phyloP scores from a whole-genome alignment of 1,139 yeast species.

The Pichia sp. region DNA sequence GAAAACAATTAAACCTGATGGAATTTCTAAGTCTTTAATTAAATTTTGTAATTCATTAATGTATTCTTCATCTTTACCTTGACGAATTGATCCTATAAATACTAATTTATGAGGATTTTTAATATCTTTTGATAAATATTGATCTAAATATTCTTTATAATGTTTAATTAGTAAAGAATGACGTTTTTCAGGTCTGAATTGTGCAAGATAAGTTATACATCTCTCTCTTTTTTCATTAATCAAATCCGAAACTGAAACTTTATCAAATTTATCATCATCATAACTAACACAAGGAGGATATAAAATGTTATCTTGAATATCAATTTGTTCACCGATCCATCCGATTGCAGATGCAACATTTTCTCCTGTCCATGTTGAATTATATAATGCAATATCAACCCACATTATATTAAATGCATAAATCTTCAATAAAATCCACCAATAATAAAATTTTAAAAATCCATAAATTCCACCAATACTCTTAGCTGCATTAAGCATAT shows the following conservation, averaged over 20 bases:
- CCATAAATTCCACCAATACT: constrained; percentile 21
- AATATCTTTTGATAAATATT: constrained; percentile 9
- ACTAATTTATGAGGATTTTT: constrained; percentile 40
- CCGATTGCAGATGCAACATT: constrained; percentile 65
- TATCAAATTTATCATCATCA: constrained; percentile 14
- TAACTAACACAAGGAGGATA: constrained; percentile 50
- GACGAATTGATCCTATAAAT: constrained; percentile 81
- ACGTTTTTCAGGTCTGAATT: constrained; percentile 93
- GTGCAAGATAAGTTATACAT: constrained; percentile 73
- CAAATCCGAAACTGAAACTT: constrained; percentile 16
- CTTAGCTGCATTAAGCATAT: constrained; percentile 63
- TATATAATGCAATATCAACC: constrained; percentile 63
- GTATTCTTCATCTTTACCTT: constrained; percentile 55
- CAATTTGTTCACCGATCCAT: constrained; percentile 13
- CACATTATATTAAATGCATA: constrained; percentile 63
- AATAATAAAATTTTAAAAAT: constrained; percentile 54
- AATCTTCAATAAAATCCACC: constrained; percentile 58
- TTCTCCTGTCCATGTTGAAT: constrained; percentile 86
- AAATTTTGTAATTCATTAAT: constrained; percentile 45
- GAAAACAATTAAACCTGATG: constrained; percentile 48
- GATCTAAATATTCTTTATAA: constrained; percentile 45
- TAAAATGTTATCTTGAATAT: constrained; percentile 37
- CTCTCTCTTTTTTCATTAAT: constrained; percentile 33
- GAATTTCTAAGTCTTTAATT: constrained; percentile 44
- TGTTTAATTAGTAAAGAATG: constrained; percentile 64